phyloP scores from a whole-genome alignment of 2,329 filamentous ascomycete species.

The Hawksworthiomyces lignivorus region DNA sequence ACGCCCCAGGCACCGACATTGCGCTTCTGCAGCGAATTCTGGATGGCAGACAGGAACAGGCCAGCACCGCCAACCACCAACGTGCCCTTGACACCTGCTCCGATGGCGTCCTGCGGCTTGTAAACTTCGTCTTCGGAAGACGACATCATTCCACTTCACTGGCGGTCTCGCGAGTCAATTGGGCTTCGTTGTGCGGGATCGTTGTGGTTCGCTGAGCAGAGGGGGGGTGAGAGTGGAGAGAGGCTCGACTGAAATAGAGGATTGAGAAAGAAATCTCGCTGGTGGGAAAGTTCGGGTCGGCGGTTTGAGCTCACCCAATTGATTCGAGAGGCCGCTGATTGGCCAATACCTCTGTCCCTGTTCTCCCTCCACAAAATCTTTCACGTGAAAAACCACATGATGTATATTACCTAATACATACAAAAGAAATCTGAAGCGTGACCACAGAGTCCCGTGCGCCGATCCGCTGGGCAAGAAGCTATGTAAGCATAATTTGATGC shows the following conservation, averaged over 20 bases:
- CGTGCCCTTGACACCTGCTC: constrained; percentile 44
- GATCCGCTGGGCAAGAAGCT: too few relatives aligned
- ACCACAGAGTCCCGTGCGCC: too few relatives aligned
- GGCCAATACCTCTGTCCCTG: constrained; percentile 5
- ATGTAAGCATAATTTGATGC: too few relatives aligned
- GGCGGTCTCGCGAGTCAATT: background rate
- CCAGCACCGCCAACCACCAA: constrained; percentile 51
- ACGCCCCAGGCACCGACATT: constrained; percentile 77
- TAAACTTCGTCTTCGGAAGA: constrained; percentile 24
- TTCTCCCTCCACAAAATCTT: background rate
- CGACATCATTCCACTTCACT: constrained; percentile 21
- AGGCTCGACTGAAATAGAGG: constrained; percentile 1
- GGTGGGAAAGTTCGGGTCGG: constrained; percentile 14
- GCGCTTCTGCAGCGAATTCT: constrained; percentile 77
- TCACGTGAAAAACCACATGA: constrained; percentile 15
- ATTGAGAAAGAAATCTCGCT: constrained; percentile 8
- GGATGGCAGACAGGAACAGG: constrained; percentile 48
- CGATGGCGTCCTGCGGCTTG: constrained; percentile 48
- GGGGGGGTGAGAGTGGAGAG: background rate
- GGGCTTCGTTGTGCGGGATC: background rate
- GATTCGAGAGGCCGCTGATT: constrained; percentile 14
- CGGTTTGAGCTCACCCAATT: constrained; percentile 11
- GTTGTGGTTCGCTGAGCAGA: too few relatives aligned
- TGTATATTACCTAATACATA: too few relatives aligned
- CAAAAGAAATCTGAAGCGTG: too few relatives aligned